A percentile compares a stretch with the other conserved stretches of the same genome.
phyloP scores from a whole-genome alignment of 441 rosid genomes.

The Erysimum pusillum region DNA sequence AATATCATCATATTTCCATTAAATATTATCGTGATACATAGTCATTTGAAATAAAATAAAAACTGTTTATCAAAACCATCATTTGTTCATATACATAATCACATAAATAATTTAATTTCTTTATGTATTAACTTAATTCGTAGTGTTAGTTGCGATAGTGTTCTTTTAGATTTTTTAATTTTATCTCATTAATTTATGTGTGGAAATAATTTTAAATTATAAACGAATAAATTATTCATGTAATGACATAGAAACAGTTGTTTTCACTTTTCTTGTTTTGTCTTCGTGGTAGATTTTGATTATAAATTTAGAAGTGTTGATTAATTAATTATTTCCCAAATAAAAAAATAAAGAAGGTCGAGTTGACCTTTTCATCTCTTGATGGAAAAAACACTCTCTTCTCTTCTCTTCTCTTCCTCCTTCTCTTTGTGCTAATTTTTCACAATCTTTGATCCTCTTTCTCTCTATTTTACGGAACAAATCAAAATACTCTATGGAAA shows the following conservation, averaged over 20 bases:
- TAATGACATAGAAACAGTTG: slow-evolving; percentile 34
- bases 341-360: background rate
- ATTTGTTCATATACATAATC: background rate
- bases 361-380: slow-evolving; percentile 42
- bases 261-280: slow-evolving; percentile 33
- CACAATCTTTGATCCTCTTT: slow-evolving; percentile 32
- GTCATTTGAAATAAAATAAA: too few relatives aligned
- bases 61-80: background rate
- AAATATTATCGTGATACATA: too few relatives aligned
- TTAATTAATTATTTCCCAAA: slow-evolving; percentile 10
- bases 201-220: slow-evolving; percentile 10
- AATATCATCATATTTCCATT: too few relatives aligned
- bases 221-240: slow-evolving; percentile 34
- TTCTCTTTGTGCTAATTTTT: slow-evolving; percentile 19
- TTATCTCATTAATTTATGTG: slow-evolving; percentile 9
- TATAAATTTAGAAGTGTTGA: slow-evolving; percentile 14
- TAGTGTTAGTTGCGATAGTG: slow-evolving; percentile 23
- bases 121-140: too few relatives aligned
- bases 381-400: slow-evolving; percentile 4
- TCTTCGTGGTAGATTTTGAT: slow-evolving; percentile 36
- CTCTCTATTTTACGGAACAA: slow-evolving; percentile 9
- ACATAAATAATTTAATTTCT: too few relatives aligned
- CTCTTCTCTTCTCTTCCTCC: slow-evolving; percentile 8
- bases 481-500: slow-evolving; percentile 31
- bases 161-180: background rate